Conservation (phyloP, 2,329 filamentous ascomycete genomes). For the Trichoderma aggressivum region DNA sequence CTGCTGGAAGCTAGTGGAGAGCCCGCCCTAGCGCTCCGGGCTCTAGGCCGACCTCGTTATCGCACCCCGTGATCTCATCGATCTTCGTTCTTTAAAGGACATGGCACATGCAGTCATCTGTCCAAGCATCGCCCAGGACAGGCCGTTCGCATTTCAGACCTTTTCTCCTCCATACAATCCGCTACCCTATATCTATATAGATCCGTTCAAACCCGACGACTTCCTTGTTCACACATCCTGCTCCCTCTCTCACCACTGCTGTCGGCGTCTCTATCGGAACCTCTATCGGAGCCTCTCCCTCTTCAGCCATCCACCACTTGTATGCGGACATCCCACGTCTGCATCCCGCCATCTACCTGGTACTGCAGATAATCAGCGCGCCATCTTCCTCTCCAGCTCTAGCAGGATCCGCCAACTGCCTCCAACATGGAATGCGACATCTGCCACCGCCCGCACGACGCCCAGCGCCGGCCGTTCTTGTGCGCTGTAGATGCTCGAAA, state of each 20-base stretch:
- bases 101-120: constrained; percentile 4
- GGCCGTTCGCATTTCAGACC: background rate
- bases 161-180: background rate
- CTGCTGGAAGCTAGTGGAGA: background rate
- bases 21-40: background rate
- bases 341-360: background rate
- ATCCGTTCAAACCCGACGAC: background rate
- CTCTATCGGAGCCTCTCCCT: background rate
- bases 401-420: background rate
- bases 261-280: background rate
- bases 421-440: constrained; percentile 65
- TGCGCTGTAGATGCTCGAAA: constrained; percentile 70
- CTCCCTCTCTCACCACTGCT: background rate
- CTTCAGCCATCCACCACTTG: background rate
- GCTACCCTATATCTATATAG: background rate
- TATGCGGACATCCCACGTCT: background rate
- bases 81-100: constrained; percentile 5
- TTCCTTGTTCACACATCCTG: background rate
- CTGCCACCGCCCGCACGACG: constrained; percentile 56
- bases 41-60: background rate
- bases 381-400: background rate
- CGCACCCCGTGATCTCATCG: constrained; percentile 18
- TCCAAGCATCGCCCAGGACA: background rate
- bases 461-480: constrained; percentile 59
- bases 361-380: background rate